Evolutionary conservation across 2,329 filamentous ascomycete genomes (phyloP), one percentile per base, ranked within the genome.

Genomic region (Stagonosporopsis vannaccii): DNA sequence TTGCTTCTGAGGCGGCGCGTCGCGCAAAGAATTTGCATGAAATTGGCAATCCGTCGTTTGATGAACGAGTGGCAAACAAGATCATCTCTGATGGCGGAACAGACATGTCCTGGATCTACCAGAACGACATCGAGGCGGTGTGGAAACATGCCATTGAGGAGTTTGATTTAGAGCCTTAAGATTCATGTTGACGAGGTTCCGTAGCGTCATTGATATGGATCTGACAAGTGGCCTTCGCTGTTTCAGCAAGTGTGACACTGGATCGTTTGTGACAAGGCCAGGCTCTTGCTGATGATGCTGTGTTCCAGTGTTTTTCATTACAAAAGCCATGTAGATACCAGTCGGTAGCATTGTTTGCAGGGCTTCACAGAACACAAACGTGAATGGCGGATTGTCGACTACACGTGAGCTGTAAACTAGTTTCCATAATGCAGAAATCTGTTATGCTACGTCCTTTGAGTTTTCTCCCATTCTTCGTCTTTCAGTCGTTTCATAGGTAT

Each of bases 31-130:
- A 43, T 22, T 8, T 62, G n/a, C 32, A 49, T 11, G 66, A 62
- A 36, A 59, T 49, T 23, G 62, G 40, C 2, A 62, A 61, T 33
- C 60, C 61, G 17, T 56, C 65, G 9, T 66, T 65, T 33, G 69
- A 76, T 49, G 61, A 63, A 6, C 60, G 56, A 32, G 59, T 77
- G 42, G 46, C 71, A 9, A 63, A 65, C 5, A 74, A 70, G 39
- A 58, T 77, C 15, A 66, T 68, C 20, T 56, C 59, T 6, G 75
- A 75, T 51, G 70, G 73, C 5, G 71, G 70, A 1, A 63, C 63
- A 15, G 71, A 73, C 11, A 69, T 79, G 61, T 62, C 69, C 9
- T 79, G 78, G 73, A 78, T 80, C 17, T 78, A 79, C 59, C 62
- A 67, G n/a, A 78, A 79, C 52, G 66, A 80, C 56, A 80, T 79